Evolutionary conservation across 192 early-diverging fungal species (phyloP), one percentile per base, ranked within the genome.

Genomic region (Ambispora gerdemannii): DNA sequence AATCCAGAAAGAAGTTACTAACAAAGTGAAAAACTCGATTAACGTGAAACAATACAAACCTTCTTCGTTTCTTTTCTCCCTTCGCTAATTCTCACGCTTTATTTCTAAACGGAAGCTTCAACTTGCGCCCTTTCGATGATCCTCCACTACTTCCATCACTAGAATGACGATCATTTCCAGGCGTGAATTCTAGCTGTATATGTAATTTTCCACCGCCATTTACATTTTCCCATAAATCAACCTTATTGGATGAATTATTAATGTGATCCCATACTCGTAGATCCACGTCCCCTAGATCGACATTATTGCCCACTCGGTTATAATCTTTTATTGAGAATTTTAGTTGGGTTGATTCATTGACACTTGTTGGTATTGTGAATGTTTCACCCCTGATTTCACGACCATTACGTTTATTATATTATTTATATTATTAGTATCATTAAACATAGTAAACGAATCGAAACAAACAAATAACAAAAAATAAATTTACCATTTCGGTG

Each of bases 301-400:
- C 84, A 66, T 89, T 83, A 15, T 77, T 77, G 24, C 72, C 72
- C 52, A 93, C 56, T 1, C 82, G 78, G 75, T 94, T 92, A 66
- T 90, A 84, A 74, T 92, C 90, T 52, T 83, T 79, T 22, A 94
- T 80, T 49, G 77, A 76, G 55, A 94, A 75, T 35, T 85, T 77
- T 52, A 91, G 70, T 25, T 60, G 64, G 56, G 75, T 47, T 17
- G 81, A 80, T 4, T 72, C 70, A 30, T 59, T 68, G 20, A 60
- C 73, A 3, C 78, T 30, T 34, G 58, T 50, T 7, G 58, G 50
- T 22, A 70, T 32, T 22, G 34, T 17, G 20, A 43, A 31, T 13
- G 17, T 22, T 30, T 70, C 36, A 17, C 58, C n/a, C 67, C 67
- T 70, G 2, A 63, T 6, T 4, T 4, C 11, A 55, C 10, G 28